Evolutionary conservation across 1,139 yeast species (phyloP).

Genomic region (Williopsis jadinii): DNA sequence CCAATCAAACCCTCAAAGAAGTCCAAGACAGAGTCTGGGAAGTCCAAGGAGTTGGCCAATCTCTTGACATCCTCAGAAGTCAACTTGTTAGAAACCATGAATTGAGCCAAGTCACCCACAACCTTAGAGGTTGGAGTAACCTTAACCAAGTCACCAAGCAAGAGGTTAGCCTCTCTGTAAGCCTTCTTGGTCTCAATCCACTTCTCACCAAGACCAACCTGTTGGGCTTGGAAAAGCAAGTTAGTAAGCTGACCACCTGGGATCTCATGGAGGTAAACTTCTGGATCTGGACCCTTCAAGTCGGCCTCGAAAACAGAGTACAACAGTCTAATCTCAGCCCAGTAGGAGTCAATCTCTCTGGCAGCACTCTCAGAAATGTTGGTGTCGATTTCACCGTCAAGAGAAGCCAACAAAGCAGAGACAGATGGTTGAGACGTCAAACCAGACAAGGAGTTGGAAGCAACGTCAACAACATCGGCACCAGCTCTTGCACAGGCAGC

Average conservation of each 20-base stretch:
- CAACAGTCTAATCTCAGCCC: constrained; percentile 97
- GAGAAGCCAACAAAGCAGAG: constrained; percentile 84
- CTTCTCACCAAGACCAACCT: constrained; percentile 91
- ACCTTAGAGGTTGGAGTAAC: constrained; percentile 99
- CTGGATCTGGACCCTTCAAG: constrained; percentile 98
- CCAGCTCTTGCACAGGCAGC: constrained; percentile 92
- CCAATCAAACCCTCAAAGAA: constrained; percentile 99
- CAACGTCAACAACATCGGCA: constrained; percentile 97
- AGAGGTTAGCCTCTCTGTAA: constrained; percentile 79
- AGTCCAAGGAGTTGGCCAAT: constrained; percentile 84
- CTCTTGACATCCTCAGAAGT: constrained; percentile 77
- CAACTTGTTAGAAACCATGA: constrained; percentile 94
- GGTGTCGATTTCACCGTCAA: constrained; percentile 79
- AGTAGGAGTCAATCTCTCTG: constrained; percentile 82
- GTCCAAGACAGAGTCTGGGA: constrained; percentile 97
- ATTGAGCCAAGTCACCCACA: constrained; percentile 98
- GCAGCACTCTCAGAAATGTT: constrained; percentile 63
- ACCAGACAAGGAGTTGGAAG: constrained; percentile 96
- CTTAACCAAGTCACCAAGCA: constrained; percentile 94
- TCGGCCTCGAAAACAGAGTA: constrained; percentile 98
- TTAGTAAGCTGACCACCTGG: constrained; percentile 99
- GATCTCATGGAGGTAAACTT: constrained; percentile 94
- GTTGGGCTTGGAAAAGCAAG: constrained; percentile 97
- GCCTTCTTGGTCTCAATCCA: constrained; percentile 96
- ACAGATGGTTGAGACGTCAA: constrained; percentile 97